These are phyloP conservation scores for Globisporangium sylvaticum DNA, from an alignment of 352 stramenopile genomes.

Conservation along the genomic window DNA sequence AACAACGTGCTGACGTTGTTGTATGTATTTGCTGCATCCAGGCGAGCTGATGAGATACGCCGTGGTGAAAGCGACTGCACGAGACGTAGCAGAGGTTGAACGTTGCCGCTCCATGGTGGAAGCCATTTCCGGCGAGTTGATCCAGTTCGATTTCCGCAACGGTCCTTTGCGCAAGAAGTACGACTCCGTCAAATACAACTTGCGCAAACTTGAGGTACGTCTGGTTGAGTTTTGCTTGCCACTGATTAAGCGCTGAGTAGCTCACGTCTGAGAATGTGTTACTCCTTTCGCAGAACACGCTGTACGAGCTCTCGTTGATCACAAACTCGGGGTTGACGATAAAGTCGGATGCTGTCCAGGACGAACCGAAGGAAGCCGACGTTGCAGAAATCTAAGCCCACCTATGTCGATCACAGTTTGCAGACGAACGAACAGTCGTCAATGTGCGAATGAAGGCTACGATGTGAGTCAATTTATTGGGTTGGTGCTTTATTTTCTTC, in stretches of 20 bases:
- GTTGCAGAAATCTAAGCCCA: conserved; percentile 6
- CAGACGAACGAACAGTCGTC: neutral
- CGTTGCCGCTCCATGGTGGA: conserved; percentile 82
- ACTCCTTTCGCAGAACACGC: conserved; percentile 66
- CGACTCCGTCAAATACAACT: conserved; percentile 93
- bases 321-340: conserved; percentile 53
- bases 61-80: conserved; percentile 82
- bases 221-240: neutral
- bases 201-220: conserved; percentile 89
- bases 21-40: conserved; percentile 32
- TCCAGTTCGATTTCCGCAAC: conserved; percentile 95
- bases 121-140: conserved; percentile 84
- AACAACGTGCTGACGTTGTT: conserved; percentile 17
- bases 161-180: conserved; percentile 90
- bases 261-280: neutral
- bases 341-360: conserved; percentile 26
- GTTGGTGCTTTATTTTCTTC: neutral
- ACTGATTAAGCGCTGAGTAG: neutral
- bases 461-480: neutral
- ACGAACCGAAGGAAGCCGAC: conserved; percentile 8
- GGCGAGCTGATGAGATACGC: conserved; percentile 88
- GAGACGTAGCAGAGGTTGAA: conserved; percentile 81
- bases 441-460: neutral
- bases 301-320: conserved; percentile 92
- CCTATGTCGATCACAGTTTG: neutral